Conservation (phyloP, 73 alveolate species). For the Paramecium biaurelia region DNA sequence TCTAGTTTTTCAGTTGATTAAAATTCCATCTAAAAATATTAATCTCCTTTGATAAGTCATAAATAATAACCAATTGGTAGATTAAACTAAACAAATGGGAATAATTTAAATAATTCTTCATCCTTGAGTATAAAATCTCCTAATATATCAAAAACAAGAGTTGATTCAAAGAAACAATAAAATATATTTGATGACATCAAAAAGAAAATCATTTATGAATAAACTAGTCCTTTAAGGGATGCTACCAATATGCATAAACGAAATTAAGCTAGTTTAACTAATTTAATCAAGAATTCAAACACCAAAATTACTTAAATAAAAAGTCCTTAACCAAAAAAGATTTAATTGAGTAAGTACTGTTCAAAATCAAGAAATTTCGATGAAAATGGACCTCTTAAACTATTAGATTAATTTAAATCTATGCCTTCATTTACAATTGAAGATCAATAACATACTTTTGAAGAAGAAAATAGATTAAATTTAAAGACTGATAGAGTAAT, state of each 20-base stretch:
- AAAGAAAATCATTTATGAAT: slow-evolving; percentile 5
- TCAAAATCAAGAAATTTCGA: slow-evolving; percentile 43
- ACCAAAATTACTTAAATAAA: neutral
- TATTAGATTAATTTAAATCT: slow-evolving; percentile 33
- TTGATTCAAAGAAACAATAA: neutral
- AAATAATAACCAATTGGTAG: slow-evolving; percentile 2
- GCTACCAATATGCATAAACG: slow-evolving; percentile 34
- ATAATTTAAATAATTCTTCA: neutral
- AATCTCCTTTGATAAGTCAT: slow-evolving; percentile 21
- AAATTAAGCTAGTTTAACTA: slow-evolving; percentile 2
- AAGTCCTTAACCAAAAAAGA: slow-evolving; percentile 23
- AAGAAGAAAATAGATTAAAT: neutral
- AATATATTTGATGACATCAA: slow-evolving; percentile 30
- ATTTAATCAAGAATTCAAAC: neutral
- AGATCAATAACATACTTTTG: neutral
- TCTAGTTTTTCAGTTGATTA: slow-evolving; percentile 36
- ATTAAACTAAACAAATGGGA: neutral
- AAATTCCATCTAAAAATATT: slow-evolving; percentile 15
- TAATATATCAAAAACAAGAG: slow-evolving; percentile 18
- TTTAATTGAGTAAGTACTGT: neutral
- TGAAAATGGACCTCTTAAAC: slow-evolving; percentile 6
- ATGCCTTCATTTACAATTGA: slow-evolving; percentile 37
- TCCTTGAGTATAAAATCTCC: slow-evolving; percentile 20
- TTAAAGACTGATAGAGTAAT: slow-evolving; percentile 39
- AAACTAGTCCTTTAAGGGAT: slow-evolving; percentile 44